Percentiles rank a stretch among this genome's conserved stretches.
Conservation (phyloP, 2,329 filamentous ascomycete species). For the Monosporascus sp. region DNA sequence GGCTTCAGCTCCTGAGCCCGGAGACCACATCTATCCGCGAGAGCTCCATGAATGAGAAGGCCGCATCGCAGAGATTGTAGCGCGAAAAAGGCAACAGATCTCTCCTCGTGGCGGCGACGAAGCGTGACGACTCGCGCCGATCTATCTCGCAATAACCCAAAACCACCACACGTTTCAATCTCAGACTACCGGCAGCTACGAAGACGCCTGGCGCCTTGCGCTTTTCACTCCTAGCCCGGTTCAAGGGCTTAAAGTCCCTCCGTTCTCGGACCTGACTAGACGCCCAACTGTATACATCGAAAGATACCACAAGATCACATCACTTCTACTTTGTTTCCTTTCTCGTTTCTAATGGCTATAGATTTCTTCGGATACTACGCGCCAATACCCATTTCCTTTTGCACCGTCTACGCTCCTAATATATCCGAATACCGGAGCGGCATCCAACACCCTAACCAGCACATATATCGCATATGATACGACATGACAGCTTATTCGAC, state of each 20-base stretch:
- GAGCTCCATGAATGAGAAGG: constrained; percentile 30
- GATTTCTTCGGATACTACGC: not conserved
- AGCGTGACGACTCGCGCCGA: not conserved
- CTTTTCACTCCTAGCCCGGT: not conserved
- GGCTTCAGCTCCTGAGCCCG: constrained; percentile 39
- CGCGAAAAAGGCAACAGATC: too few species aligned
- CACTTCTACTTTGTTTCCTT: not conserved
- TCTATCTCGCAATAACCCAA: not conserved
- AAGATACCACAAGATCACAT: not conserved
- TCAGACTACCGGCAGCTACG: not conserved
- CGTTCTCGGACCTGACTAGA: not conserved
- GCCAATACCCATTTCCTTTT: not conserved
- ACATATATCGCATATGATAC: not conserved
- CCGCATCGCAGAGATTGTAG: constrained; percentile 3
- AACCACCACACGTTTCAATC: too few species aligned
- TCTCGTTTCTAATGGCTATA: not conserved
- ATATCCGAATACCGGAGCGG: not conserved
- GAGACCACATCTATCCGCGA: constrained; percentile 43
- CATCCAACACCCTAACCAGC: not conserved
- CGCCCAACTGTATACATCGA: not conserved
- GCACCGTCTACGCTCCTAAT: not conserved
- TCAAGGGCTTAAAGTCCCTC: not conserved
- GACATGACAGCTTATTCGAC: not conserved
- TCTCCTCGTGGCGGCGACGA: too few species aligned
- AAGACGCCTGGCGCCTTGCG: not conserved